Evolutionary conservation across 768 basidiomycete genomes (phyloP).

Genomic region (Rhodotorula graminis): DNA sequence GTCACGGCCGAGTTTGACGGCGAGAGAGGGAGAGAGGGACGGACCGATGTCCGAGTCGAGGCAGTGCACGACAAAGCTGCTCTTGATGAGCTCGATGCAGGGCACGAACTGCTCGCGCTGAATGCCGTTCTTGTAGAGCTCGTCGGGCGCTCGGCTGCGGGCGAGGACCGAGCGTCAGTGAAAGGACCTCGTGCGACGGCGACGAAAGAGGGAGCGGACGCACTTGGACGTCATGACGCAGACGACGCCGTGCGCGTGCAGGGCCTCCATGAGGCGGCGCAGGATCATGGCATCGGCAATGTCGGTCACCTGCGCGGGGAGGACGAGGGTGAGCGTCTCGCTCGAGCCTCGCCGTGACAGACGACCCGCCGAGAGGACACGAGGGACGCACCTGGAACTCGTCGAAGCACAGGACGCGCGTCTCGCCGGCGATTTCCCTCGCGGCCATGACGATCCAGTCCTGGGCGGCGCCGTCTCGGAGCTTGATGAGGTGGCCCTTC

Average conservation of each 20-base stretch:
- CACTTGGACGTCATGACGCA: constrained; percentile 97
- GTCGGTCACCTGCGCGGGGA: constrained; percentile 68
- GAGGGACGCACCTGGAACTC: constrained; percentile 78
- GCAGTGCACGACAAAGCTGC: constrained; percentile 78
- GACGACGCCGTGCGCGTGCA: constrained; percentile 82
- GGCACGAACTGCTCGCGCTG: constrained; percentile 92
- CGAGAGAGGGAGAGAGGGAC: constrained; percentile 17
- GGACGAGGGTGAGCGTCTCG: not conserved
- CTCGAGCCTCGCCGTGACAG: not conserved
- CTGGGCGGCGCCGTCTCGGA: constrained; percentile 60
- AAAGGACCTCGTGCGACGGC: not conserved
- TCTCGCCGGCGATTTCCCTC: constrained; percentile 74
- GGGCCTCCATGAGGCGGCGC: constrained; percentile 74
- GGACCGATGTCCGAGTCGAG: constrained; percentile 90
- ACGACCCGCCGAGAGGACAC: too few species aligned
- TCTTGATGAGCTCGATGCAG: constrained; percentile 86
- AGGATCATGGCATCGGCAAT: constrained; percentile 99
- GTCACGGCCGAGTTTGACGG: not conserved
- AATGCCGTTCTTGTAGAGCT: constrained; percentile 97
- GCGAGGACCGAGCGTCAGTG: not conserved
- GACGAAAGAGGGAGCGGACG: constrained; percentile 44
- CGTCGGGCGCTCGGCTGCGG: constrained; percentile 86
- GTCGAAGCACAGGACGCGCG: constrained; percentile 86
- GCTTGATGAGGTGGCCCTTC: constrained; percentile 75
- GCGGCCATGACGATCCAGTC: constrained; percentile 86